Evolutionary conservation across 2,329 filamentous ascomycete genomes (phyloP), one percentile per base, ranked within the genome.

Genomic region (Penicillium sp.): DNA sequence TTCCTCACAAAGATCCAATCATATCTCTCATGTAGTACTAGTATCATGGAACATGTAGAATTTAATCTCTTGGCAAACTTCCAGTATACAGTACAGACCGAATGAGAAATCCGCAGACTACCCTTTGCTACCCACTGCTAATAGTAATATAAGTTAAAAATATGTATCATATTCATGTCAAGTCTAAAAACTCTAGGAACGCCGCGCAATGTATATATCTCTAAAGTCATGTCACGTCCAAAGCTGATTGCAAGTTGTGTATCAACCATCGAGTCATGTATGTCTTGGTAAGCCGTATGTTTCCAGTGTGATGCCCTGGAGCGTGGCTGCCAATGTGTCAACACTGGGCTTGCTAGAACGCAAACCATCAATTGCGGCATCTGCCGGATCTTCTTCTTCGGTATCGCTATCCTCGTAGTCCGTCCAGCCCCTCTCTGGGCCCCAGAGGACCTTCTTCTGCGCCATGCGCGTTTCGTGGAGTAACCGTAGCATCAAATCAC

Each of bases 401-500:
- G 51, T 29, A 16, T 52, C 50, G 3, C 57, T 49, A 14, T 66
- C 65, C 49, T 71, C 67, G 19, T 54, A 59, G 37, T 74, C 69
- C 43, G 65, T 69, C 73, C 71, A 76, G 24, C 70, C 70, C 56
- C 71, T 70, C 36, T 73, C 68, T 23, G 68, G 69, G n/a, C 75
- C 75, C 71, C 75, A 76, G 5, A 64, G 67, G 28, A 76, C 66
- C 51, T 70, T 69, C 56, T 73, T 74, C 21, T 65, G 59, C 3
- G 70, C 67, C 16, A 56, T n/a, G 18, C 64, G 67, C 2, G 67
- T 64, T 55, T 77, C 75, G 11, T 65, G 52, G 23, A 74, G 48
- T 36, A 87, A 62, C n/a, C 78, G 77, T 26, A 69, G 70, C 65
- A 86, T 75, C 48, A 87, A 64, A 11, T 80, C 78, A 7, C 80